phyloP scores from a whole-genome alignment of 345 rosid genomes.

The Linum usitatissimum region DNA sequence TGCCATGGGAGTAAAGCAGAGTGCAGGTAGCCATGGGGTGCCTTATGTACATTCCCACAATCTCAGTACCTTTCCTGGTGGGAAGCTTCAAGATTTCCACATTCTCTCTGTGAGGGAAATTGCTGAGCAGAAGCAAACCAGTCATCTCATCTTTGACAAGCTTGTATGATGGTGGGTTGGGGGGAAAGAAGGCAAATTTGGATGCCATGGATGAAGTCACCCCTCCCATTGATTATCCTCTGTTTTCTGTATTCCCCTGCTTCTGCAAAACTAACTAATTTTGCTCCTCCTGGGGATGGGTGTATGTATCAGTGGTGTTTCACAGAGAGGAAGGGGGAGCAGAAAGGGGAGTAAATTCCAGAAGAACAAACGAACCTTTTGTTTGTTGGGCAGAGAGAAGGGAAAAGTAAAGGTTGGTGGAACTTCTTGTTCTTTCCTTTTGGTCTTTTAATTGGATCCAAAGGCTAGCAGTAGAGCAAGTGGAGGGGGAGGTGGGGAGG shows the following conservation, averaged over 20 bases:
- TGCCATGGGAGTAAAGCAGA: conserved; percentile 83
- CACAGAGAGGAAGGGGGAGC: neutral
- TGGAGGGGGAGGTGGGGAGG: too few species aligned
- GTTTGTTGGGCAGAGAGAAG: neutral
- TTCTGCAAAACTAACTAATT: neutral
- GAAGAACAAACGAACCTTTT: neutral
- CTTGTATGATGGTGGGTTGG: conserved; percentile 87
- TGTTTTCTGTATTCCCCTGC: conserved; percentile 2
- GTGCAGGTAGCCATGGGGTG: conserved; percentile 87
- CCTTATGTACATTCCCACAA: conserved; percentile 67
- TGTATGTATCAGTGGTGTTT: neutral
- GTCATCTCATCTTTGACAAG: conserved; percentile 42
- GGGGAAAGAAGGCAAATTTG: conserved; percentile 87
- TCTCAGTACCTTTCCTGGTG: conserved; percentile 71
- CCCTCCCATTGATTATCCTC: conserved; percentile 57
- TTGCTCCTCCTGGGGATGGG: neutral
- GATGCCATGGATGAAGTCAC: conserved; percentile 98
- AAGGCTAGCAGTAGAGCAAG: neutral
- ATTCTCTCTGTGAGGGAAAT: conserved; percentile 83
- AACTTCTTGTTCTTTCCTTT: neutral
- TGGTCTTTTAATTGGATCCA: neutral
- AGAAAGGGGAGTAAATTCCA: neutral
- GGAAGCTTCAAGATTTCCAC: conserved; percentile 65
- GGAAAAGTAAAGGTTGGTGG: neutral
- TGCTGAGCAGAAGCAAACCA: conserved; percentile 51